Base-by-base conservation (phyloP, 1,139 yeast genomes). In the Trichomonascaceae sp. region DNA sequence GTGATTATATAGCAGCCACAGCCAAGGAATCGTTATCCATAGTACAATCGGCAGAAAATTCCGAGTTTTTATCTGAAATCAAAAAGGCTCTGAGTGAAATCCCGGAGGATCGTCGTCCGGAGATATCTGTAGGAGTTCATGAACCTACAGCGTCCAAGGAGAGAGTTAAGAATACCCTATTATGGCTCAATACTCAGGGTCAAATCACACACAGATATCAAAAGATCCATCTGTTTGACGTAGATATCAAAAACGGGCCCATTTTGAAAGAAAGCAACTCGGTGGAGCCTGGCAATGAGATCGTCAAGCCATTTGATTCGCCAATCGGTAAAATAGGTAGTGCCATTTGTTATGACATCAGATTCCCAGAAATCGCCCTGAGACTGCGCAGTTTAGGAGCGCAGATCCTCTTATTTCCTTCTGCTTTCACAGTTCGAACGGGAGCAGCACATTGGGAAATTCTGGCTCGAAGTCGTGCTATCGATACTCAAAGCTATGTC, bases 371-470 rank as follows among this genome's bases (percentile, higher is more conserved):
- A 67, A 72, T 86, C 51, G 83, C 93, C 1, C 66, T 86, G 39
- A 69, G 82, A 47, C 73, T 88, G 46, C 75, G 96, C 45, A 67
- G 80, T 20, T 64, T 74, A 46, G 97, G 97, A 1, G 96, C 97
- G 0, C 79, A 89, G 55, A 72, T 93, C 32, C 64, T 93, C 30
- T 79, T 91, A 1, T 93, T 75, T 63, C 98, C 99, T 0, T 85
- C 95, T 43, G 98, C 98, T 0, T 93, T 95, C 73, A 91, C 98
- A 0, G 81, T 87, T 64, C 82, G 84, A 62, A 93, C 98, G 0
- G 98, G 99, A 0, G 82, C 81, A 55, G 93, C 93, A 0, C 98
- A 93, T 65, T 93, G 98, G 96, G 83, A 84, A 57, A 70, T 79
- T 1, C 72, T 93, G 55, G 96, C 90, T 1, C 76, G 82, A 44